These are phyloP conservation scores for Xylaria scruposa DNA, from an alignment of 495 filamentous ascomycete species.

Conservation along the genomic window DNA sequence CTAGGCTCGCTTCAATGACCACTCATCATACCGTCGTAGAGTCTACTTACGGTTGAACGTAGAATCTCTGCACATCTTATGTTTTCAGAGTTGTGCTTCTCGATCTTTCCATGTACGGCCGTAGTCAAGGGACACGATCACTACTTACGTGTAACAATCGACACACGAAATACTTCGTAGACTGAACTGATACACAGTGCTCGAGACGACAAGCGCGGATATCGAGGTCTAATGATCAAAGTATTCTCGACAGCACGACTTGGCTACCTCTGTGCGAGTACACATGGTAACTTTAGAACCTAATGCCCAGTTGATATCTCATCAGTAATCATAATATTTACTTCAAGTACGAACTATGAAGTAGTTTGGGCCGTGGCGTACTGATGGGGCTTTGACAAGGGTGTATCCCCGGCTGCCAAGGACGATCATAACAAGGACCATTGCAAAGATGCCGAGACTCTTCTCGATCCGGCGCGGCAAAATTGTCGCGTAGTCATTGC, in stretches of 20 bases:
- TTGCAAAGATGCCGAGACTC: slow-evolving; percentile 6
- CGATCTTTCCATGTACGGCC: slow-evolving; percentile 25
- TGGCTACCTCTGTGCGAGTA: neutral
- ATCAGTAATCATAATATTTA: slow-evolving; percentile 27
- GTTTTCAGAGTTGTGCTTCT: neutral
- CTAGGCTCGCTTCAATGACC: slow-evolving; percentile 3
- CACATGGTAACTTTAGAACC: neutral
- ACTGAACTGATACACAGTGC: neutral
- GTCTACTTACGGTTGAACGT: slow-evolving; percentile 14
- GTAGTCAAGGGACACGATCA: slow-evolving; percentile 12
- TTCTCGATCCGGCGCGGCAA: slow-evolving; percentile 17
- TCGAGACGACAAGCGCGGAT: neutral
- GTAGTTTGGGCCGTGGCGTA: slow-evolving; percentile 22
- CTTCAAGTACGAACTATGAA: slow-evolving; percentile 8
- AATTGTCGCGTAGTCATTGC: slow-evolving; percentile 12
- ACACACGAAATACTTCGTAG: slow-evolving; percentile 11
- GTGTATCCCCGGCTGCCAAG: slow-evolving; percentile 24
- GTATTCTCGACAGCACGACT: neutral
- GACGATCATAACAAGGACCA: slow-evolving; percentile 23
- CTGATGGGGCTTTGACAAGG: slow-evolving; percentile 8
- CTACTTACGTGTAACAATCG: slow-evolving; percentile 20
- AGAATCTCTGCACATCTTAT: slow-evolving; percentile 10
- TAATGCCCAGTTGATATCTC: neutral
- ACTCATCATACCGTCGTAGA: slow-evolving; percentile 1
- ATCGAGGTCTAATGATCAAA: neutral